phyloP scores from a whole-genome alignment of 2,329 filamentous ascomycete species.

The Aquanectria penicillioides region DNA sequence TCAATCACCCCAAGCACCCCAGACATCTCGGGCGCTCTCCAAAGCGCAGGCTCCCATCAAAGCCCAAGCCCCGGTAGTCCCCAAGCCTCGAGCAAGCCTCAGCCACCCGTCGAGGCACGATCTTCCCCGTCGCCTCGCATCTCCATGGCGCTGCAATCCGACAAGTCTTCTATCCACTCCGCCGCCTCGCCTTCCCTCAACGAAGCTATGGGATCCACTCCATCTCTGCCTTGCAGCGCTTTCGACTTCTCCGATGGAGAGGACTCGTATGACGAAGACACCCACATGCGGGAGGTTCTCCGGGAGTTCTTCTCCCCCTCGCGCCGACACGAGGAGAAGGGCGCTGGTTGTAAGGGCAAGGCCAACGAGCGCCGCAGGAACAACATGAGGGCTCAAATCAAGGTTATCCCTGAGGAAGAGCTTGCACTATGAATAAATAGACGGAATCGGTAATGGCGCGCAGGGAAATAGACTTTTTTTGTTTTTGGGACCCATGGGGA shows the following conservation, averaged over 20 bases:
- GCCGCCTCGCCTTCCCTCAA: constrained; percentile 22
- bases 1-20: too few relatives aligned
- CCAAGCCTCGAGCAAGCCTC: too few relatives aligned
- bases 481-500: constrained; percentile 8
- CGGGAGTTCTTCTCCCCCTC: constrained; percentile 33
- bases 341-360: constrained; percentile 8
- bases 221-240: constrained; percentile 39
- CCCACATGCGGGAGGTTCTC: constrained; percentile 30
- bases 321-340: constrained; percentile 36
- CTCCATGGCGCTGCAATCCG: constrained; percentile 28
- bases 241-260: constrained; percentile 49
- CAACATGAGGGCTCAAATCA: constrained; percentile 50
- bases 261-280: constrained; percentile 29
- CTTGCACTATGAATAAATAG: too few relatives aligned
- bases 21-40: too few relatives aligned
- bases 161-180: constrained; percentile 28
- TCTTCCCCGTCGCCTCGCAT: too few relatives aligned
- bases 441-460: too few relatives aligned
- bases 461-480: background rate
- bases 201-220: constrained; percentile 19
- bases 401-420: constrained; percentile 44
- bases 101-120: too few relatives aligned
- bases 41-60: too few relatives aligned
- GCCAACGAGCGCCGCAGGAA: constrained; percentile 46
- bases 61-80: too few relatives aligned